phyloP scores from a whole-genome alignment of 2,329 filamentous ascomycete species.

The Harringtonia lauricola region DNA sequence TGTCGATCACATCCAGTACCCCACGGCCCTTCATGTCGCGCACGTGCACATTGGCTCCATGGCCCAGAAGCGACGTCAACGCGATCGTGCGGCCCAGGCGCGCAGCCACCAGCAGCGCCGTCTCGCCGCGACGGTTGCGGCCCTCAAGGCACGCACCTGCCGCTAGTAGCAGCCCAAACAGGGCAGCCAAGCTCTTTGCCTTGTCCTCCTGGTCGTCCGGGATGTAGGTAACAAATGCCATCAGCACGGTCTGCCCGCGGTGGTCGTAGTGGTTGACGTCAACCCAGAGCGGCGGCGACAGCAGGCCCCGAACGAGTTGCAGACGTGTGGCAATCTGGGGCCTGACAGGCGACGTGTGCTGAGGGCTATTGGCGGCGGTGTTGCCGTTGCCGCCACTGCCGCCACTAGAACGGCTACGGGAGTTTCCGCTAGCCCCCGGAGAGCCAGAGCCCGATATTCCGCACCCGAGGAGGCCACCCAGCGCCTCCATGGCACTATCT shows the following conservation, averaged over 20 bases:
- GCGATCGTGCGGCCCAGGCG: conserved; percentile 41
- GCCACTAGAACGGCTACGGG: neutral
- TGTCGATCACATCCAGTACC: conserved; percentile 20
- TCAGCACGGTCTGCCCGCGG: conserved; percentile 41
- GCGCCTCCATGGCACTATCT: too few relatives aligned
- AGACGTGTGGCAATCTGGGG: conserved; percentile 15
- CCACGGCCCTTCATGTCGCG: conserved; percentile 19
- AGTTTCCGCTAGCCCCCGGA: too few relatives aligned
- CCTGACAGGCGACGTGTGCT: conserved; percentile 10
- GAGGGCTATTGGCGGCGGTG: neutral
- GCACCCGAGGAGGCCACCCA: too few relatives aligned
- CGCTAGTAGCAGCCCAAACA: conserved; percentile 31
- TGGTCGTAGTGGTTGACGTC: conserved; percentile 42
- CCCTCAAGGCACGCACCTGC: conserved; percentile 34
- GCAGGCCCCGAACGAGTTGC: conserved; percentile 16
- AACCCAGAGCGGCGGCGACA: conserved; percentile 26
- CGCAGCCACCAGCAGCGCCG: conserved; percentile 42
- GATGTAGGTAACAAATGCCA: conserved; percentile 40
- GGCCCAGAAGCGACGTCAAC: conserved; percentile 27
- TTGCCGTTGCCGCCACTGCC: neutral
- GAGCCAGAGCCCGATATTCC: too few relatives aligned
- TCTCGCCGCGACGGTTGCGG: conserved; percentile 43
- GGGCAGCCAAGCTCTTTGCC: conserved; percentile 27
- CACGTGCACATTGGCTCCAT: conserved; percentile 23
- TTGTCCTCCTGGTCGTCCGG: conserved; percentile 40